Base-by-base conservation (phyloP, 2,329 filamentous ascomycete genomes). In the Talaromyces pinophilus region DNA sequence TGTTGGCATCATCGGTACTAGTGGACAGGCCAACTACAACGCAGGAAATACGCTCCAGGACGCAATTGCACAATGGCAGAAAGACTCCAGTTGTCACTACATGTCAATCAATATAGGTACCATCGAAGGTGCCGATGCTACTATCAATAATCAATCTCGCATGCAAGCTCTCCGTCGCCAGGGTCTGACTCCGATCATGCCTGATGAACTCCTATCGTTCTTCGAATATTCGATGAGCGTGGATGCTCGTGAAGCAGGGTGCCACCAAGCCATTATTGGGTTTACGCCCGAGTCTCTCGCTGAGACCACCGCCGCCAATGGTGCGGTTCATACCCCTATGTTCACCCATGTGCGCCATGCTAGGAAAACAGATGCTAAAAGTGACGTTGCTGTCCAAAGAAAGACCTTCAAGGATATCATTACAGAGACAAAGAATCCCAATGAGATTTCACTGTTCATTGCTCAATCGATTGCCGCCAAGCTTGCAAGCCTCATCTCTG, bases 21-120 rank as follows among this genome's bases (percentile, higher is more conserved):
- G 30, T 15, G 79, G 76, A 0, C 83, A 86, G 68, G 68, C 76
- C 2, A 82, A 79, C 68, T 66, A 73, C 63, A 65, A 64, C 50
- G 69, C 70, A 13, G 72, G 68, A 8, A 73, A 73, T 48, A 65
- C 65, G 11, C 72, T 71, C 25, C 28, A 65, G 17, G 66, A 68
- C 40, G 66, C 63, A 11, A 60, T 67, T 19, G 59, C 59, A 15
- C 59, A 50, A n/a, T 30, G 22, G 11, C 11, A 55, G 6, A 55
- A 35, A 33, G 25, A 33, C 13, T 55, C 52, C 3, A 17, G n/a
- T 30, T 55, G 52, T 25, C n/a, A 15, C 28, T 55, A 55, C 30
- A 30, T 55, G 22, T 33, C 52, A 30, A 13, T 55, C 25, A 33
- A 55, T 30, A 55, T 55, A 11, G 52, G 52, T 30, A 30, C 30